phyloP scores from a whole-genome alignment of 345 rosid genomes.

The Pistacia integerrima region DNA sequence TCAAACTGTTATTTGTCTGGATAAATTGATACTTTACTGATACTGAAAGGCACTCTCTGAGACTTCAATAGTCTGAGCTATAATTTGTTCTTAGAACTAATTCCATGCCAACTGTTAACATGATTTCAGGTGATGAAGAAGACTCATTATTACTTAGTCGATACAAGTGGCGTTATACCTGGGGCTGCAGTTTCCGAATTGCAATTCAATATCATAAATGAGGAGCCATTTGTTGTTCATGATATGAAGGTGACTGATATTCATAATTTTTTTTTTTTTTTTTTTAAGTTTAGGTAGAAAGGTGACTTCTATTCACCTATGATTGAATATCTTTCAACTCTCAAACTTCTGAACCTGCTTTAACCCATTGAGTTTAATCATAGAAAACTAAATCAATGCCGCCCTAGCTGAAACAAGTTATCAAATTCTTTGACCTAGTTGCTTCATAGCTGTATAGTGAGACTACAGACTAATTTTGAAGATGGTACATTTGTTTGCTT shows the following conservation, averaged over 20 bases:
- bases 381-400: not conserved
- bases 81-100: conserved; percentile 12
- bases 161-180: conserved; percentile 69
- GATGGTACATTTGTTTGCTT: not conserved
- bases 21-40: not conserved
- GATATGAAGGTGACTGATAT: conserved; percentile 58
- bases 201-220: conserved; percentile 74
- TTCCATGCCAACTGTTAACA: conserved; percentile 6
- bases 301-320: conserved; percentile 29
- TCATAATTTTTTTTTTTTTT: not conserved
- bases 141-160: conserved; percentile 94
- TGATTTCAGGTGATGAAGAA: conserved; percentile 87
- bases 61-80: conserved; percentile 11
- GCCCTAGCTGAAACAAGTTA: not conserved
- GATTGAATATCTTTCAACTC: not conserved
- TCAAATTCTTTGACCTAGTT: not conserved
- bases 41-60: not conserved
- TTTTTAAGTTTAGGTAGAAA: too few relatives aligned
- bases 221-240: conserved; percentile 73
- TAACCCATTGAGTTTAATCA: not conserved
- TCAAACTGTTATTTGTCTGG: not conserved
- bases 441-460: not conserved
- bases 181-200: conserved; percentile 90
- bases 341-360: not conserved
- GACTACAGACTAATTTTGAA: not conserved